Conservation (phyloP, 768 basidiomycete genomes). For the Pleurotus giganteus region DNA sequence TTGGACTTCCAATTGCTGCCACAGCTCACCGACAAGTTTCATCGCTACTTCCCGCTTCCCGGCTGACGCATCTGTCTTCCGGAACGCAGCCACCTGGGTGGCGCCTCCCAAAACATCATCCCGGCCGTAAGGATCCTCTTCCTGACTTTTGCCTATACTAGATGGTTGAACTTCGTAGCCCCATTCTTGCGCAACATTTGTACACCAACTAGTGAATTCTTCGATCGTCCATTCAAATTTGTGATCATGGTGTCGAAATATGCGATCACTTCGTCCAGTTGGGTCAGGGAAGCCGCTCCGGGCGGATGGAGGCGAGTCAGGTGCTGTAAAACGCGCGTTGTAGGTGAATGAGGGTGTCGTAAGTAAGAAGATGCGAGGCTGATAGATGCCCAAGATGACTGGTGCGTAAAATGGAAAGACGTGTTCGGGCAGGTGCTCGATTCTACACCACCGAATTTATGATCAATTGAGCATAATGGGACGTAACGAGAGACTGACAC, state of each 20-base stretch:
- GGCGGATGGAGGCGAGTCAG: conserved; percentile 38
- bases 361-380: conserved; percentile 68
- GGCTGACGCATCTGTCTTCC: conserved; percentile 34
- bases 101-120: conserved; percentile 65
- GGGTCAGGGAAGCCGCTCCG: conserved; percentile 68
- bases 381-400: conserved; percentile 73
- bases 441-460: conserved; percentile 37
- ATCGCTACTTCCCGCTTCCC: conserved; percentile 26
- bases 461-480: background rate
- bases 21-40: conserved; percentile 30
- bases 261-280: conserved; percentile 65
- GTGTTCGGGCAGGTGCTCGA: conserved; percentile 71
- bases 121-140: conserved; percentile 71
- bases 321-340: conserved; percentile 71
- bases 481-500: conserved; percentile 52
- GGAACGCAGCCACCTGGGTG: conserved; percentile 65
- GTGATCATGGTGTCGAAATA: conserved; percentile 83
- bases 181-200: conserved; percentile 55
- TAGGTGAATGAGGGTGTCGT: conserved; percentile 88
- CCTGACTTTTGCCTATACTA: conserved; percentile 56
- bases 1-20: conserved; percentile 20
- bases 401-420: conserved; percentile 65
- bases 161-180: conserved; percentile 65
- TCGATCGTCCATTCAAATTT: conserved; percentile 86
- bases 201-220: conserved; percentile 71